Conservation (phyloP, 169 alveolate genomes). For the Plasmodium reichenowi region DNA sequence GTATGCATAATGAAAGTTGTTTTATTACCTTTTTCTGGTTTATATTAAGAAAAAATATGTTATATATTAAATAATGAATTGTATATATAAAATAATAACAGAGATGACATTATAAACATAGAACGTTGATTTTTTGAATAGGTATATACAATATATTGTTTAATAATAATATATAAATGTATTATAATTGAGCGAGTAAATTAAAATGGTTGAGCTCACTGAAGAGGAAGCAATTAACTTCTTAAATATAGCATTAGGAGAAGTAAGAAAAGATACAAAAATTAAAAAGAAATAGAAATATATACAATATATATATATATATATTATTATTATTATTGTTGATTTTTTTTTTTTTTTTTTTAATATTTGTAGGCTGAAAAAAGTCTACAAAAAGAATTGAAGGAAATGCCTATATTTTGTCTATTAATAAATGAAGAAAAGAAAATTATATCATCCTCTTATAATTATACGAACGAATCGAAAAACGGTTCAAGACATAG, state of each 20-base stretch:
- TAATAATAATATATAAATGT: too few relatives aligned
- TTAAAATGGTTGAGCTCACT: constrained; percentile 19
- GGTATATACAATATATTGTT: too few relatives aligned
- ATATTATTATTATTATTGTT: not conserved
- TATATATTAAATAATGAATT: too few relatives aligned
- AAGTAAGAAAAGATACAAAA: constrained; percentile 20
- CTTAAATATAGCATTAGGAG: constrained; percentile 35
- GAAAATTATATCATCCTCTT: constrained; percentile 54
- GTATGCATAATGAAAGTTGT: too few relatives aligned
- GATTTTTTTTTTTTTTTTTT: constrained; percentile 3
- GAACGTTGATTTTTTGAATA: too few relatives aligned
- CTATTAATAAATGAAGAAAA: constrained; percentile 46
- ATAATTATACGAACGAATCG: constrained; percentile 57
- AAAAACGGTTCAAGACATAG: constrained; percentile 73
- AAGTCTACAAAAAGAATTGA: constrained; percentile 43
- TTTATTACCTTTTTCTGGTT: too few relatives aligned
- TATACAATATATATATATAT: not conserved
- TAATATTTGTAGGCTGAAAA: constrained; percentile 34
- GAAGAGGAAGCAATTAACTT: constrained; percentile 37
- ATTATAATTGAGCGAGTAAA: not conserved
- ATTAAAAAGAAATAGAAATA: not conserved
- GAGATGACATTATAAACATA: too few relatives aligned
- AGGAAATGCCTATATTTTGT: constrained; percentile 73
- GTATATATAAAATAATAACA: too few relatives aligned
- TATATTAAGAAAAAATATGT: too few relatives aligned